Evolutionary conservation across 306 rosid genomes (phyloP).

Genomic region (Malus sylvestris): DNA sequence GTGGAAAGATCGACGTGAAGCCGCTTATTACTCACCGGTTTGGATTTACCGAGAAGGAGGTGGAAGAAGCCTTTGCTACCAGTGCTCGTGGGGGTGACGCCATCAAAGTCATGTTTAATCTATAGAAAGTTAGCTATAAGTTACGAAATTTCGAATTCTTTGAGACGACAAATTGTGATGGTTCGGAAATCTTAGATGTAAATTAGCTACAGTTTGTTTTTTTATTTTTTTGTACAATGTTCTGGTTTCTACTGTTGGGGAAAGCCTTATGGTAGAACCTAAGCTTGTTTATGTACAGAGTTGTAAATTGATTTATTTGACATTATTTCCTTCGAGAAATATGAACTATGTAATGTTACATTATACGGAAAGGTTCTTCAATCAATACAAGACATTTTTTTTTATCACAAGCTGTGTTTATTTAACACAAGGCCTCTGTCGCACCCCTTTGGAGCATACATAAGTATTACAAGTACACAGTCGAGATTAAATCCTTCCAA

Average conservation of each 20-base stretch:
- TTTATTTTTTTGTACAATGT: too few species aligned
- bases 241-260: too few species aligned
- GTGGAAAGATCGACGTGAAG: conserved; percentile 78
- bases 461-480: too few species aligned
- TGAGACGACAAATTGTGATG: background rate
- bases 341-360: background rate
- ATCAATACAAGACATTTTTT: background rate
- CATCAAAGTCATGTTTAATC: conserved; percentile 93
- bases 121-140: conserved; percentile 15
- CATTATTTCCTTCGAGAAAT: background rate
- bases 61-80: conserved; percentile 89
- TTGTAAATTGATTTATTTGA: background rate
- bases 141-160: background rate
- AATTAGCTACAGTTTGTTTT: too few species aligned
- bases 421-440: too few species aligned
- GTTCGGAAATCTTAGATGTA: background rate
- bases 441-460: too few species aligned
- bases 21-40: conserved; percentile 82
- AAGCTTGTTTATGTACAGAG: background rate
- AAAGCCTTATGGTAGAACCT: too few species aligned
- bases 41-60: conserved; percentile 75
- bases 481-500: too few species aligned
- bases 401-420: rapidly evolving
- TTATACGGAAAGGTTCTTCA: background rate
- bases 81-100: conserved; percentile 92